These are phyloP conservation scores for Solanum etuberosum DNA, from an alignment of 257 asterid species.

Conservation along the genomic window DNA sequence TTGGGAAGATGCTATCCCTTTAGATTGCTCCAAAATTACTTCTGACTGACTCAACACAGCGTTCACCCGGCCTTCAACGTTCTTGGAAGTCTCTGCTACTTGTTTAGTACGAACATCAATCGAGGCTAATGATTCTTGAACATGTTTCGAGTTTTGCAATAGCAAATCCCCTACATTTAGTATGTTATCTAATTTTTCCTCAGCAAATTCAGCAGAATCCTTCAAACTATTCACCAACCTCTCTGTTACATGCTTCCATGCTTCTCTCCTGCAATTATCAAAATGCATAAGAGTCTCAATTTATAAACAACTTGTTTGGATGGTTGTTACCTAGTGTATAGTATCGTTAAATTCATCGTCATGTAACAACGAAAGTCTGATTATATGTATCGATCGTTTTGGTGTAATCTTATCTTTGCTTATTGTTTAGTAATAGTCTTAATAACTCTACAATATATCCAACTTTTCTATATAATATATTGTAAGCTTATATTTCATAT, in stretches of 20 bases:
- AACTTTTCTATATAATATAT: neutral
- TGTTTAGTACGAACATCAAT: constrained; percentile 41
- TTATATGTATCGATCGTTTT: neutral
- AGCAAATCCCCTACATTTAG: constrained; percentile 41
- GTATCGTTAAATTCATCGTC: neutral
- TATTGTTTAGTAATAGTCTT: neutral
- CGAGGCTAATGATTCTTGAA: constrained; percentile 41
- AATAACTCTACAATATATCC: neutral
- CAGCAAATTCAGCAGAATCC: constrained; percentile 55
- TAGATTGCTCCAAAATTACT: constrained; percentile 46
- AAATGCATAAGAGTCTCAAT: neutral
- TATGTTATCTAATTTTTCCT: constrained; percentile 36
- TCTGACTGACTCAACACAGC: constrained; percentile 46
- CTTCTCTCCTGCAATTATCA: constrained; percentile 43
- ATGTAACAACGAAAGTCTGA: neutral
- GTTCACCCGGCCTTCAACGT: constrained; percentile 40
- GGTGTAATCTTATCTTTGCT: neutral
- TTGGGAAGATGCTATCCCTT: constrained; percentile 58
- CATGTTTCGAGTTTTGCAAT: constrained; percentile 30
- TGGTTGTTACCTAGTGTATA: neutral
- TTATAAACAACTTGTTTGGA: neutral
- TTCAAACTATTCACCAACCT: constrained; percentile 66
- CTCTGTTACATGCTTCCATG: constrained; percentile 63
- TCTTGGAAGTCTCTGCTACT: constrained; percentile 39
- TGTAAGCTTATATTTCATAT: neutral